Evolutionary conservation across 495 filamentous ascomycete genomes (phyloP).

Genomic region (Hypoxylon subgilvum): DNA sequence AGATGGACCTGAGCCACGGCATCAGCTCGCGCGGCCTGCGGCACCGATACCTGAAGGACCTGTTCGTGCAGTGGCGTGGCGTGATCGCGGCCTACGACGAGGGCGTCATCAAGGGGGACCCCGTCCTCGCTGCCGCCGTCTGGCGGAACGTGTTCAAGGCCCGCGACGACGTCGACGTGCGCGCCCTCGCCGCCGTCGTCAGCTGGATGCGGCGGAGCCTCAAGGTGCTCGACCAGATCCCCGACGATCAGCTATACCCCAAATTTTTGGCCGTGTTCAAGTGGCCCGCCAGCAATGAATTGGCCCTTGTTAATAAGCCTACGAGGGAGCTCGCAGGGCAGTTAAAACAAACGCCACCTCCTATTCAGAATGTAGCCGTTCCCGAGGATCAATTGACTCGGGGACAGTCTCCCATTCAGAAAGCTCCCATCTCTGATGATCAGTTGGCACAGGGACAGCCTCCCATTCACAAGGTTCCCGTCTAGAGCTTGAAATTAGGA

Average conservation of each 20-base stretch:
- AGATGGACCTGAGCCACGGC: conserved; percentile 75
- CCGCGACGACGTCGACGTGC: conserved; percentile 70
- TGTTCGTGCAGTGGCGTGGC: conserved; percentile 91
- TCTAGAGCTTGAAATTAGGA: not conserved
- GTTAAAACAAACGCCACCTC: conserved; percentile 8
- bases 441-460: conserved; percentile 18
- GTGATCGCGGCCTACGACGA: conserved; percentile 85
- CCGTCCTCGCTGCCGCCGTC: conserved; percentile 82
- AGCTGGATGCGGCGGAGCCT: conserved; percentile 77
- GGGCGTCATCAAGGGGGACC: conserved; percentile 79
- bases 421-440: too few relatives aligned
- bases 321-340: conserved; percentile 32
- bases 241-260: conserved; percentile 59
- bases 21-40: conserved; percentile 68
- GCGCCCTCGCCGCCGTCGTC: conserved; percentile 73
- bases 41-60: conserved; percentile 87
- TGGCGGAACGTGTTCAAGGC: conserved; percentile 94
- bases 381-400: too few relatives aligned
- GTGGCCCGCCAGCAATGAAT: conserved; percentile 51
- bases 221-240: conserved; percentile 64
- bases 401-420: too few relatives aligned
- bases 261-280: conserved; percentile 45
- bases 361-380: too few relatives aligned
- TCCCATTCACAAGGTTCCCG: conserved; percentile 19
- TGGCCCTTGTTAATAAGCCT: conserved; percentile 49